Evolutionary conservation across 2,329 filamentous ascomycete species (phyloP), one percentile per base, ranked within the genome.

Genomic region (Pseudogymnoascus sp.): DNA sequence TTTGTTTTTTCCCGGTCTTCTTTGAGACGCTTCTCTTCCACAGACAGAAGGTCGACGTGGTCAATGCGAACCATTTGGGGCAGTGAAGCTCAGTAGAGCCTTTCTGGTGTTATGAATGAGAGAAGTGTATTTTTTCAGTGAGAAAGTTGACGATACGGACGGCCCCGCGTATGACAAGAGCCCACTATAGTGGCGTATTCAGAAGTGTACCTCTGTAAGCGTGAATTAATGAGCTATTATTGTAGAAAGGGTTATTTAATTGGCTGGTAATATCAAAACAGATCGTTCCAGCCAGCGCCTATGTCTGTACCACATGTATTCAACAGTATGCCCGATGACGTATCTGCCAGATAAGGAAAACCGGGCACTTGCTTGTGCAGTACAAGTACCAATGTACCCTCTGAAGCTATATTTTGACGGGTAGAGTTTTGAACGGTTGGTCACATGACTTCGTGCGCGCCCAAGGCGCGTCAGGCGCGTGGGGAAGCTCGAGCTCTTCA

Each of bases 1-100:
- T 91, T 93, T 68, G 78, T 84, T 67, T 88, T 87, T 68, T 93
- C 85, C 65, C 87, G 85, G 76, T 97, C 93, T 73, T 96, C 86
- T 73, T 89, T 88, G 70, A 97, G 83, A 60, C 95, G 88, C 76
- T 89, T 89, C 81, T 97, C 93, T 78, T 97, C 93, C 76, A 90
- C 87, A 65, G 89, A 92, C 73, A 93, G 83, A 76, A 91, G 93
- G 74, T 95, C 90, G 77, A 95, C 86, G 73, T 88, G 86, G 76
- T 96, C 91, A 73, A 95, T 88, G 72, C 96, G 83, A 74, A 96
- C 93, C 93, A 97, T 97, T 56, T 56, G 3, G 29, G 29, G 50
- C 50, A 5, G 50, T 56, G 29, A 35, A 33, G 13, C 29, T 56
- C 16, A 56, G 47, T 21, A 56, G 16, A 56, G 50, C n/a, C 26